Evolutionary conservation across 2,329 filamentous ascomycete genomes (phyloP).

Genomic region (Nemania serpens): DNA sequence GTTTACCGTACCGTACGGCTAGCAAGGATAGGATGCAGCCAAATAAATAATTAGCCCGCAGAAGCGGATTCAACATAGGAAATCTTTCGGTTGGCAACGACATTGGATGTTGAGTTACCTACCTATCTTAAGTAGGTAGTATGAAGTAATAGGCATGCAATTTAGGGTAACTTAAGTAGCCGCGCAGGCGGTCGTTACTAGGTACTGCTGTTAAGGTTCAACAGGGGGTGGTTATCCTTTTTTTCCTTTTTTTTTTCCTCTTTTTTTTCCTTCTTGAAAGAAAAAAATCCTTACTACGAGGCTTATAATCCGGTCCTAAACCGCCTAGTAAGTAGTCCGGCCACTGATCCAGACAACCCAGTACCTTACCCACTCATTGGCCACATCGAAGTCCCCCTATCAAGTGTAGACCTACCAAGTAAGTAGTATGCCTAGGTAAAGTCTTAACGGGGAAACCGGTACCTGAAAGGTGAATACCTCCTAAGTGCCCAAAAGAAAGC

Average conservation of each 20-base stretch:
- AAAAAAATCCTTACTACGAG: background rate
- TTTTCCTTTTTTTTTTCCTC: too few species aligned
- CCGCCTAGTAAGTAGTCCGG: background rate
- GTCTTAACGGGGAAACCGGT: background rate
- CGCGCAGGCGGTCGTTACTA: too few species aligned
- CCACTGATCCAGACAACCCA: background rate
- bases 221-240: too few species aligned
- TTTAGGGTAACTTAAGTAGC: too few species aligned
- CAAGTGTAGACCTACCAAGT: too few species aligned
- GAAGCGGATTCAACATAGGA: background rate
- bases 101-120: background rate
- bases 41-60: background rate
- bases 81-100: background rate
- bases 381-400: background rate
- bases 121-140: too few species aligned
- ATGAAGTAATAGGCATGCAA: too few species aligned
- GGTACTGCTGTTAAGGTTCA: too few species aligned
- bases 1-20: background rate
- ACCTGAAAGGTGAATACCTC: background rate
- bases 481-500: too few species aligned
- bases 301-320: slow-evolving; percentile 2
- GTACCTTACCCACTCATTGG: background rate
- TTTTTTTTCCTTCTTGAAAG: too few species aligned
- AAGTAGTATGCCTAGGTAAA: too few species aligned
- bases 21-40: background rate